Percentiles rank a stretch among this genome's conserved stretches.
Conservation (phyloP, 441 rosid genomes). For the Populus tomentosa region DNA sequence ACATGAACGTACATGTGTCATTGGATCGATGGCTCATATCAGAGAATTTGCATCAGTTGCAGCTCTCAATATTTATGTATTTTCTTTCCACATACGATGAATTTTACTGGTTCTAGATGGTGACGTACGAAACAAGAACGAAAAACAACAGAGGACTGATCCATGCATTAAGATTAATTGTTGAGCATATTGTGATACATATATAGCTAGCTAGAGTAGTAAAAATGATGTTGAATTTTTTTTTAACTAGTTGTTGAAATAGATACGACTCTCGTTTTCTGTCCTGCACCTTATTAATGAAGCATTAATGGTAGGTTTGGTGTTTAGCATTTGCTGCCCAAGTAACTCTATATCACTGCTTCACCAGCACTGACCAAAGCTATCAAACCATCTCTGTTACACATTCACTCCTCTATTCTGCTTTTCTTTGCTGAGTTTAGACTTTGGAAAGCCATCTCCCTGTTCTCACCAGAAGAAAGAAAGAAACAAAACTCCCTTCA, state of each 20-base stretch:
- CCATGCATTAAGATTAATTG: background rate
- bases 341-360: background rate
- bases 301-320: slow-evolving; percentile 5
- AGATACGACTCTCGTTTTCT: background rate
- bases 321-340: background rate
- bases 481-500: background rate
- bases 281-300: background rate
- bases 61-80: background rate
- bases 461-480: background rate
- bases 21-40: too few species aligned
- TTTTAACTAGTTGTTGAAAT: background rate
- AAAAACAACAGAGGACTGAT: background rate
- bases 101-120: background rate
- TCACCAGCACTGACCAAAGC: background rate
- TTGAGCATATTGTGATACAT: background rate
- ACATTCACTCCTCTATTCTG: background rate
- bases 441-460: background rate
- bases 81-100: background rate
- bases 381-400: background rate
- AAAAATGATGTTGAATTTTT: background rate
- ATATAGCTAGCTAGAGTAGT: background rate
- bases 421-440: background rate
- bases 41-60: background rate
- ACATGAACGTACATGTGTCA: too few species aligned
- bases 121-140: background rate